These are phyloP conservation scores for Pseudogymnoascus sp. DNA, from an alignment of 2,329 filamentous ascomycete genomes.

Conservation along the genomic window DNA sequence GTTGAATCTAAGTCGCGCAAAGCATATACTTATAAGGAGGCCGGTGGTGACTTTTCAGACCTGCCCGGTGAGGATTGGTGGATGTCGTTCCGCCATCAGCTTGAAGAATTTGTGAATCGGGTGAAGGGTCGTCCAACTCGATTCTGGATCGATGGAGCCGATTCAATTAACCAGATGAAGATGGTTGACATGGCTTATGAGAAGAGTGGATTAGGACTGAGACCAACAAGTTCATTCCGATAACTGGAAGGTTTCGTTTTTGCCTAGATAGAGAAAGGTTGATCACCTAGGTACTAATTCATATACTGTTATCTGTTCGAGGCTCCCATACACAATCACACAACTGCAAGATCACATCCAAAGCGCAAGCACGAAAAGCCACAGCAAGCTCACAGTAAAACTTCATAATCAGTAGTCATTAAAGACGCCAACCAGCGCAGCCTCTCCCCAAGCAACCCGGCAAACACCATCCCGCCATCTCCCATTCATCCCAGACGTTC, in stretches of 20 bases:
- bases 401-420: slow-evolving; percentile 7
- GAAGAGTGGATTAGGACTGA: slow-evolving; percentile 30
- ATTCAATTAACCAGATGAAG: slow-evolving; percentile 38
- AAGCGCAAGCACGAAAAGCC: background rate
- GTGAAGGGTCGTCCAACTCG: slow-evolving; percentile 28
- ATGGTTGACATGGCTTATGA: slow-evolving; percentile 41
- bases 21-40: slow-evolving; percentile 16
- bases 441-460: background rate
- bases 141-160: slow-evolving; percentile 33
- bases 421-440: background rate
- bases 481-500: background rate
- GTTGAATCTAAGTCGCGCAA: slow-evolving; percentile 12
- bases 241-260: background rate
- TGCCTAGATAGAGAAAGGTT: background rate
- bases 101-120: slow-evolving; percentile 42
- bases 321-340: background rate
- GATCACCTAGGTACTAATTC: background rate
- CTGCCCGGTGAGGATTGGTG: slow-evolving; percentile 22
- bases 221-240: slow-evolving; percentile 20
- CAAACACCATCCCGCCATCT: background rate
- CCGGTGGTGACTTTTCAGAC: slow-evolving; percentile 11
- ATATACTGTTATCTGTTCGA: background rate
- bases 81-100: slow-evolving; percentile 36
- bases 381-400: background rate
- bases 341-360: background rate